Conservation (phyloP, 2,329 filamentous ascomycete species). For the Neocucurbitaria cava region DNA sequence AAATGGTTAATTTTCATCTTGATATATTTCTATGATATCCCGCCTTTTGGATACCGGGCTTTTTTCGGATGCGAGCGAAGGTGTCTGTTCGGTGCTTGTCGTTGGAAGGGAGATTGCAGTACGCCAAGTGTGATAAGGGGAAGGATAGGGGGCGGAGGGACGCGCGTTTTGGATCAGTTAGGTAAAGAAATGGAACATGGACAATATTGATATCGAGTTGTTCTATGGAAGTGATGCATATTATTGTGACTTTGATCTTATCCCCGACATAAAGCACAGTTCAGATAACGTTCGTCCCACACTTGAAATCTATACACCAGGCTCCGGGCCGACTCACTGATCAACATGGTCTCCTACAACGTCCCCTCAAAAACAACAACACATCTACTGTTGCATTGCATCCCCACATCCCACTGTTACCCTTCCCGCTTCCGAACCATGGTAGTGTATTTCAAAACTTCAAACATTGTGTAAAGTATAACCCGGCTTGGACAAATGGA, state of each 20-base stretch:
- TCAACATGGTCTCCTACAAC: too few relatives aligned
- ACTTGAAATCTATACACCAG: too few relatives aligned
- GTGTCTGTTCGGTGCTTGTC: conserved; percentile 1
- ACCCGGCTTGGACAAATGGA: neutral
- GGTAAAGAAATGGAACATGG: neutral
- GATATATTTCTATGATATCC: conserved; percentile 26
- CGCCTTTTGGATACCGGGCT: conserved; percentile 11
- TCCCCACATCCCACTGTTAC: too few relatives aligned
- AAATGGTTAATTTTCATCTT: conserved; percentile 16
- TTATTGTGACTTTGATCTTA: neutral
- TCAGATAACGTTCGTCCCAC: too few relatives aligned
- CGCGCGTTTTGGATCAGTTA: conserved; percentile 5
- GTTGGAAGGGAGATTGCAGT: neutral
- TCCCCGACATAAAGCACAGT: too few relatives aligned
- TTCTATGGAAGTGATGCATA: neutral
- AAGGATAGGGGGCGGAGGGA: neutral
- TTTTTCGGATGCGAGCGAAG: conserved; percentile 7
- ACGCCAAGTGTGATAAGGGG: neutral
- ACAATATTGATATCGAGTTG: neutral
- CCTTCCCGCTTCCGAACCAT: neutral
- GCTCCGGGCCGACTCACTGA: too few relatives aligned
- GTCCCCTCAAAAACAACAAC: too few relatives aligned
- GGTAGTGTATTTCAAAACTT: neutral
- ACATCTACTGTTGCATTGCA: too few relatives aligned
- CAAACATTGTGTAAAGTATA: neutral